A percentile compares a stretch with the other conserved stretches of the same genome.
These are phyloP conservation scores for Trichoderma pleuroti DNA, from an alignment of 2,329 filamentous ascomycete species.

Conservation along the genomic window DNA sequence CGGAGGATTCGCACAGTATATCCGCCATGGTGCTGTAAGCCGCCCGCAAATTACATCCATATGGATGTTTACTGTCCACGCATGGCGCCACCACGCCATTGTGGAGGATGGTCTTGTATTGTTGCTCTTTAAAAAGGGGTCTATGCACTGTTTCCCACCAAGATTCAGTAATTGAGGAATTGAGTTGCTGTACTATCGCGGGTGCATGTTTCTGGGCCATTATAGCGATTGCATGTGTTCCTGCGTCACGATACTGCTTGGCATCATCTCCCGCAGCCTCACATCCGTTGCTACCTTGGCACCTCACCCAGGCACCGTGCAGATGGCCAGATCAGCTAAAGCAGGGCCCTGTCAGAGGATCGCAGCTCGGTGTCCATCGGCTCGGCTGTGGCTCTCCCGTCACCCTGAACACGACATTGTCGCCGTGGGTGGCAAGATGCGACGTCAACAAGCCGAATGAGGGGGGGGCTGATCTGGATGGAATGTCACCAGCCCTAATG, in stretches of 20 bases:
- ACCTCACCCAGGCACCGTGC: background rate
- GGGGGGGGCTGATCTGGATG: background rate
- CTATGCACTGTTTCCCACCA: background rate
- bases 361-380: background rate
- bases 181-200: background rate
- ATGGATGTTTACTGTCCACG: background rate
- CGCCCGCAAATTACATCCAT: background rate
- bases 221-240: background rate
- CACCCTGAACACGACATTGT: slow-evolving; percentile 4
- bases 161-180: background rate
- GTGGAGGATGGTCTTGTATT: background rate
- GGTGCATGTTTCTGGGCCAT: background rate
- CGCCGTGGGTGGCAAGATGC: slow-evolving; percentile 8
- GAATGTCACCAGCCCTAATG: background rate
- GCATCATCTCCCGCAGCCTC: background rate
- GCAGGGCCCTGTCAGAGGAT: background rate
- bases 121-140: background rate
- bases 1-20: background rate
- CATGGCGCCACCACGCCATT: background rate
- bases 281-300: background rate
- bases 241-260: background rate
- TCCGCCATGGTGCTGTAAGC: background rate
- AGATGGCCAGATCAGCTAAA: background rate
- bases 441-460: slow-evolving; percentile 1
- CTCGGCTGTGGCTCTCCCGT: background rate